phyloP scores from a whole-genome alignment of 2,329 filamentous ascomycete genomes.

The Epichloe gansuensis region DNA sequence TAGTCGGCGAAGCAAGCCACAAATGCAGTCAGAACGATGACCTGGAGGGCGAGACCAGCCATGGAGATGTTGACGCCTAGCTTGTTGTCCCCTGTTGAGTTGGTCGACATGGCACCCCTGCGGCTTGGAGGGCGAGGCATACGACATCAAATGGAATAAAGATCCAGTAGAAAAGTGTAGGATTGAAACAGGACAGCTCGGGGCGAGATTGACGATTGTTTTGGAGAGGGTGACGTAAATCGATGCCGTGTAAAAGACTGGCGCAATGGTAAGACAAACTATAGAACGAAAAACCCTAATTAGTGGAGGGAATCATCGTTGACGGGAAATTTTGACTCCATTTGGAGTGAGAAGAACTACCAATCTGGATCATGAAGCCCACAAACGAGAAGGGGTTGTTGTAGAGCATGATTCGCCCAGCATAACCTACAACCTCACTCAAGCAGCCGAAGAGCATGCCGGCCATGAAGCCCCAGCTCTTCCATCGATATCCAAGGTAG shows the following conservation, averaged over 20 bases:
- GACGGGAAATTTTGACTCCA: not conserved
- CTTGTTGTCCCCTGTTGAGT: slow-evolving; percentile 25
- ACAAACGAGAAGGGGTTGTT: slow-evolving; percentile 45
- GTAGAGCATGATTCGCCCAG: slow-evolving; percentile 44
- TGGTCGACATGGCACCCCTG: slow-evolving; percentile 42
- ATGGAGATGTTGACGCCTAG: slow-evolving; percentile 27
- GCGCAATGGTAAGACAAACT: slow-evolving; percentile 43
- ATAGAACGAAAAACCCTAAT: not conserved
- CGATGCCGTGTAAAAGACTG: slow-evolving; percentile 42
- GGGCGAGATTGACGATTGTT: slow-evolving; percentile 27
- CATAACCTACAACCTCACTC: slow-evolving; percentile 50
- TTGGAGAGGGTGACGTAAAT: slow-evolving; percentile 51
- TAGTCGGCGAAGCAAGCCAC: slow-evolving; percentile 36
- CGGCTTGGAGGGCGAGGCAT: slow-evolving; percentile 44
- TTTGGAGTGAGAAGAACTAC: slow-evolving; percentile 20
- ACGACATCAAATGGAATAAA: slow-evolving; percentile 44
- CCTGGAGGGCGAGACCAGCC: slow-evolving; percentile 47
- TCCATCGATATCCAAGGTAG: slow-evolving; percentile 34
- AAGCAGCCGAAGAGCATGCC: slow-evolving; percentile 45
- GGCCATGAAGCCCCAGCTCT: slow-evolving; percentile 33
- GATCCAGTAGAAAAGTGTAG: slow-evolving; percentile 32
- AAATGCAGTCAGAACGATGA: slow-evolving; percentile 43
- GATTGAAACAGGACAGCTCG: slow-evolving; percentile 30
- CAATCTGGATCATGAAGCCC: slow-evolving; percentile 55
- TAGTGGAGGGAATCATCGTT: not conserved